Percentiles rank a stretch among this genome's conserved stretches.
These are phyloP conservation scores for Cercospora sp. DNA, from an alignment of 2,329 filamentous ascomycete species.

Conservation along the genomic window DNA sequence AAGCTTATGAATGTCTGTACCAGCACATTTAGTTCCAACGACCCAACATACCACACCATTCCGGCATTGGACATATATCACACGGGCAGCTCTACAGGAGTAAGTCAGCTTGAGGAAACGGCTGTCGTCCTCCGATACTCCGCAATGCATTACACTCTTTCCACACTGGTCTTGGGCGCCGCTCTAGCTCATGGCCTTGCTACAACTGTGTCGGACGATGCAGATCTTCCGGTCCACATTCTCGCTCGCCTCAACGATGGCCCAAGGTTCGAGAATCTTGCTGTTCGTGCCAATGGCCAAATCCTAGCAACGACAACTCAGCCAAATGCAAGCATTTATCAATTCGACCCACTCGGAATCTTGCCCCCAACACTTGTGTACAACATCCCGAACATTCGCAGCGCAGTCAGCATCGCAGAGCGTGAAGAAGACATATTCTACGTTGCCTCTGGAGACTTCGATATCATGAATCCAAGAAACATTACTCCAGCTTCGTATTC, in stretches of 20 bases:
- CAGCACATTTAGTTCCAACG: background rate
- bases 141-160: background rate
- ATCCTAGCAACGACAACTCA: slow-evolving; percentile 13
- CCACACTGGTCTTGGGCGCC: background rate
- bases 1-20: background rate
- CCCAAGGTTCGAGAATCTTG: slow-evolving; percentile 14
- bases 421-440: slow-evolving; percentile 12
- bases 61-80: background rate
- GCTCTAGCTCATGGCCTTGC: background rate
- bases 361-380: slow-evolving; percentile 14
- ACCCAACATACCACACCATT: background rate
- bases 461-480: background rate
- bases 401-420: slow-evolving; percentile 15
- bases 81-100: background rate
- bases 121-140: background rate
- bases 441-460: slow-evolving; percentile 7
- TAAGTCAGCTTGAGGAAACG: background rate
- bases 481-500: slow-evolving; percentile 1
- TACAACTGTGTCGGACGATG: background rate
- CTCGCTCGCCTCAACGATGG: background rate
- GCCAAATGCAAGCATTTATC: slow-evolving; percentile 16
- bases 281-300: slow-evolving; percentile 14
- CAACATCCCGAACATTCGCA: slow-evolving; percentile 10
- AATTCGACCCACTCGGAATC: slow-evolving; percentile 15
- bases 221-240: background rate